Percentiles rank a stretch among this genome's conserved stretches.
These are phyloP conservation scores for Albizia julibrissin DNA, from an alignment of 306 rosid genomes.

Conservation along the genomic window DNA sequence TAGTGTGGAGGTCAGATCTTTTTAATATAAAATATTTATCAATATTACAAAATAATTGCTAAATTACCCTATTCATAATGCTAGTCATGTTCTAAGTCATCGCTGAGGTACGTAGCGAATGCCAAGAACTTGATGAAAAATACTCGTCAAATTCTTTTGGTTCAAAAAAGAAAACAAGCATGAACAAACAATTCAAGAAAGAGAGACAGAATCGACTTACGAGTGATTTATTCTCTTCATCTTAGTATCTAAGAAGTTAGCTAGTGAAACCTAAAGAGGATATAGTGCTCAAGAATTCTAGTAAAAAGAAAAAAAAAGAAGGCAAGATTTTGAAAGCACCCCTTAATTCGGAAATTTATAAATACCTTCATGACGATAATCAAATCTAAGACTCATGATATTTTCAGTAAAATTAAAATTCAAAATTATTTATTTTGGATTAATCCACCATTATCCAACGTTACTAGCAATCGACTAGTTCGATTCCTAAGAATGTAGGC, in stretches of 20 bases:
- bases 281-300: background rate
- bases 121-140: background rate
- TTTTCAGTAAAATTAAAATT: background rate
- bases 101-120: conserved; percentile 9
- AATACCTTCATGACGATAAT: background rate
- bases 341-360: background rate
- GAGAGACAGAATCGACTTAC: background rate
- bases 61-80: background rate
- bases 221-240: conserved; percentile 41
- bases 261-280: background rate
- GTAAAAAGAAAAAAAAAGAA: background rate
- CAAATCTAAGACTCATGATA: background rate
- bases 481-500: too few species aligned
- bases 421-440: too few species aligned
- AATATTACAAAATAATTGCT: too few species aligned
- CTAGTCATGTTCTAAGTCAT: conserved; percentile 1
- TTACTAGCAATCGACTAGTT: too few species aligned
- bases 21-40: too few species aligned
- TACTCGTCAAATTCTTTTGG: background rate
- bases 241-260: background rate
- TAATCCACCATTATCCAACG: too few species aligned
- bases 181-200: conserved; percentile 6
- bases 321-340: too few species aligned
- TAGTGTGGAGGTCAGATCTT: too few species aligned
- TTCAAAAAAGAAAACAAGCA: background rate